Conservation (phyloP, 2,329 filamentous ascomycete species). For the Ophiostoma sp. region DNA sequence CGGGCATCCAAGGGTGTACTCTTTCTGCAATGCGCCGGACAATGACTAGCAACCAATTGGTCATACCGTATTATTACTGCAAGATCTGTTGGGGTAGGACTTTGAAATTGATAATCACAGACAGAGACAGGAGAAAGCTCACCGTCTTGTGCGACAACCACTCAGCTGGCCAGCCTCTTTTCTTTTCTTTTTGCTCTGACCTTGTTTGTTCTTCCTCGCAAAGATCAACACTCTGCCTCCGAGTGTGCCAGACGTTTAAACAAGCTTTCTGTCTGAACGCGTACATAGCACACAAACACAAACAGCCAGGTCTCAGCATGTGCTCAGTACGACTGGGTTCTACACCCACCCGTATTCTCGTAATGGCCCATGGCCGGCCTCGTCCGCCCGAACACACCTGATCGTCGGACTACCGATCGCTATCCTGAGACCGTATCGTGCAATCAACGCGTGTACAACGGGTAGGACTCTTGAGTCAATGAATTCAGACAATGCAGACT, state of each 20-base stretch:
- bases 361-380: neutral
- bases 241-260: no score
- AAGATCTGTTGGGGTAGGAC: constrained; percentile 8
- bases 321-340: no score
- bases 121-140: neutral
- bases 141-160: neutral
- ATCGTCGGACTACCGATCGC: neutral
- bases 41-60: neutral
- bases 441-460: neutral
- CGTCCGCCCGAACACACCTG: no score
- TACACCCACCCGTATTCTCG: neutral
- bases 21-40: no score
- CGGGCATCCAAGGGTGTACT: no score
- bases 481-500: neutral
- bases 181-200: neutral
- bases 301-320: neutral
- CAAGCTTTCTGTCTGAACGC: neutral
- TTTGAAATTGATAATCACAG: neutral
- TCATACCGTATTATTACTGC: neutral
- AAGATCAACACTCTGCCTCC: no score
- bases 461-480: neutral
- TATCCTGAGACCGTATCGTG: neutral
- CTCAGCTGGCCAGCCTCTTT: neutral
- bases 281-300: neutral
- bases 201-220: no score